phyloP scores from a whole-genome alignment of 2,329 filamentous ascomycete species.

The Sarocladium kiliense region DNA sequence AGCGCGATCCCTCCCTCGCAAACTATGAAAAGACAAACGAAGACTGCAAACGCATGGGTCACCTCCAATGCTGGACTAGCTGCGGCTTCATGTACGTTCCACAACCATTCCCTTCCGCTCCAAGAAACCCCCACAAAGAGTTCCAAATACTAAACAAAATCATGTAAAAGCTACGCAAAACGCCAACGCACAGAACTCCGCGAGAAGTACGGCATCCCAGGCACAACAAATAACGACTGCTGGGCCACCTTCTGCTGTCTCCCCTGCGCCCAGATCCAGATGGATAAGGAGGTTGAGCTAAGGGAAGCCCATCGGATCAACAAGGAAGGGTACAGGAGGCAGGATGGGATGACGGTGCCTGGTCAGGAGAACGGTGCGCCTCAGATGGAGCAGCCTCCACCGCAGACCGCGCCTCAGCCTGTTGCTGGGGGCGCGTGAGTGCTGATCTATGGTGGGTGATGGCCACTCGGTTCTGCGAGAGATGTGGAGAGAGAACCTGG shows the following conservation, averaged over 20 bases:
- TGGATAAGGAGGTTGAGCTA: conserved; percentile 47
- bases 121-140: background rate
- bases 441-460: no score
- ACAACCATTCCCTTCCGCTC: background rate
- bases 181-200: conserved; percentile 50
- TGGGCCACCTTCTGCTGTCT: conserved; percentile 48
- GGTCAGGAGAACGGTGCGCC: background rate
- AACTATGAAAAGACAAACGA: conserved; percentile 33
- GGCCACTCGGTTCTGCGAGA: no score
- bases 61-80: conserved; percentile 32
- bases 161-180: conserved; percentile 40
- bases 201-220: conserved; percentile 47
- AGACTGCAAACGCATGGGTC: conserved; percentile 36
- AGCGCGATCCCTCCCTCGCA: conserved; percentile 37
- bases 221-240: conserved; percentile 43
- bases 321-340: conserved; percentile 30
- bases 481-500: no score
- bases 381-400: conserved; percentile 4
- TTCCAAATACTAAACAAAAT: no score
- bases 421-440: background rate
- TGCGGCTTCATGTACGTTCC: conserved; percentile 38
- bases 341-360: conserved; percentile 34
- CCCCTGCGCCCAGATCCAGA: conserved; percentile 53
- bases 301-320: conserved; percentile 20
- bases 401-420: background rate